Base-by-base conservation (phyloP, 2,329 filamentous ascomycete genomes). In the Sphaerulina populicola region DNA sequence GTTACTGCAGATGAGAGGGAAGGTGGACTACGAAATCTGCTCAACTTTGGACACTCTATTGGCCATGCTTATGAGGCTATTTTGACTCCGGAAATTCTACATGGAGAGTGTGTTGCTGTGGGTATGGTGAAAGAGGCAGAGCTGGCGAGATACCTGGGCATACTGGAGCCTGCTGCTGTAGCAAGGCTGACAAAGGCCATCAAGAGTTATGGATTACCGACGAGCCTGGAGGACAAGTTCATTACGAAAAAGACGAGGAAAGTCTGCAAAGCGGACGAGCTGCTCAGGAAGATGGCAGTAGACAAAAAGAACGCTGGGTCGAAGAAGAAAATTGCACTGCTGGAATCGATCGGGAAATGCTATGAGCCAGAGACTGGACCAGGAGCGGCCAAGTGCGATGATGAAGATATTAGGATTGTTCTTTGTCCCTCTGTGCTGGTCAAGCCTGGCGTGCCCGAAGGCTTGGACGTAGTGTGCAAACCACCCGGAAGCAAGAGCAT, bases 91-190 rank as follows among this genome's bases (percentile, higher is more conserved):
- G 91, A 98, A 69, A 82, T 98, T 35, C 80, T 98, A 6, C 93
- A 98, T 64, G 93, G 93, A 54, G 93, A 98, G 68, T 89, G 87
- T 57, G 91, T 98, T 9, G 88, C 93, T 18, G 94, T 98, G 60
- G 93, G 93, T 23, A 98, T 98, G 93, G 87, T 97, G 53, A 95
- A 94, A 68, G 93, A 98, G 70, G 93, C 91, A 9, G 93, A 97
- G 68, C 74, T 98, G 49, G 88, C 93, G 21, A 85, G 93, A 51
- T 87, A 90, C 68, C 77, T 98, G 1, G 93, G 93, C 37, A 78
- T 94, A 14, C 74, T 98, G 29, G 83, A 85, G 45, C 88, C 88
- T 5, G 86, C 86, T 49, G 93, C 91, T 30, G 90, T 98, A 10
- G 87, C 93, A 8, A 83, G 93, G 51, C 74, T 98, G 45, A 81